Evolutionary conservation across 1,139 yeast genomes (phyloP), one percentile per base, ranked within the genome.

Genomic region (Blastobotrys indianensis): DNA sequence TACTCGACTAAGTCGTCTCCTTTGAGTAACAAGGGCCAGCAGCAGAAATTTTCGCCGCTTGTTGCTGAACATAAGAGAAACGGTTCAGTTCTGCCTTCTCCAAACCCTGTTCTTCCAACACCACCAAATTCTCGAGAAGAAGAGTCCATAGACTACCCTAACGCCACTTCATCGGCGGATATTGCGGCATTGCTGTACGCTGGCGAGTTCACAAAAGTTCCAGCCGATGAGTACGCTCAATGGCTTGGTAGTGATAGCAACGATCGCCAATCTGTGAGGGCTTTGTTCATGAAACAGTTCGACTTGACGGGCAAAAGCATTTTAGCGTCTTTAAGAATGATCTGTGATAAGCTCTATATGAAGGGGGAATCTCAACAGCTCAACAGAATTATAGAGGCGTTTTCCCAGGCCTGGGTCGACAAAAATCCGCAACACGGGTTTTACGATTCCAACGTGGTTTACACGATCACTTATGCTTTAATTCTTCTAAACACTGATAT

Each of bases 331-430:
- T 71, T 86, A 16, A 66, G 90, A 34, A 65, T 67, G 50, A 67
- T 86, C 37, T 85, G 94, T 55, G 74, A 77, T 32, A 77, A 73
- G 56, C 61, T 86, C 17, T 83, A 82, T 61, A 72, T 86, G 59
- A 80, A 80, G 58, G 95, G 92, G 2, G 95, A 87, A 62, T 80
- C 94, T 1, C 92, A 84, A 56, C 85, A 82, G 55, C 77, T 86
- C 45, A 94, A 85, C 64, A 72, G 86, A 40, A 76, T 86, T 33
- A 68, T 86, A 51, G 82, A 83, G 41, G 73, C 82, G 2, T 81
- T 85, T 60, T 76, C 94, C 25, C 71, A 73, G 48, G 76, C 82
- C 42, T 86, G 90, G 83, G 76, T 61, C 61, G 67, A 61, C 62
- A 72, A 66, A 66, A 73, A 66, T 69, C 79, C 52, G 5, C 25